Evolutionary conservation across 345 rosid genomes (phyloP), one percentile per base, ranked within the genome.

Genomic region (Anacardium occidentale): DNA sequence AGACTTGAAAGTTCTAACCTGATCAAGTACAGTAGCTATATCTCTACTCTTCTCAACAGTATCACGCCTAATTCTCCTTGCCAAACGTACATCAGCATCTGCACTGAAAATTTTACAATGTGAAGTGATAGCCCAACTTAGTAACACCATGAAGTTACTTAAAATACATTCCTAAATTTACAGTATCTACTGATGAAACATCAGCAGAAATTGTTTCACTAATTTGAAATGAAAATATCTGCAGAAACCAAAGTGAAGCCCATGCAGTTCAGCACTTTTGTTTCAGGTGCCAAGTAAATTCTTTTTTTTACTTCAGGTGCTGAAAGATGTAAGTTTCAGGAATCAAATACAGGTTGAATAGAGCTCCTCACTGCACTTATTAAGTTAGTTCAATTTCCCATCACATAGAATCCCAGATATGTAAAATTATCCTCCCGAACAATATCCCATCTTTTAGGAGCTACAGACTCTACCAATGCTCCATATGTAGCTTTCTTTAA

Each of bases 11-110:
- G 18, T 24, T 26, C 82, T 67, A 65, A 95, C 99, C 97, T 95
- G 97, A 84, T 95, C 99, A 76, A 95, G 97, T 57, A 95, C 97
- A 15, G 88, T 57, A 74, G 87, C 92, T 24, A 95, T 90, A 82
- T 92, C 97, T 86, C 97, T 87, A 72, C 90, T 87, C 81, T 92
- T 92, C 77, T 90, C 91, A 61, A 78, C 91, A 55, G 95, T 95
- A 85, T 92, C 98, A 76, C 97, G 87, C 83, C 89, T 85, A 79
- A 95, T 95, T 82, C 98, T 90, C 87, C 99, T 90, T 62, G 97
- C 98, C 85, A 95, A 80, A 60, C 98, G 97, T 70, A 95, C 99
- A 83, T 95, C 99, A 82, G 99, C 92, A 89, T 95, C 99, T 95
- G 92, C 90, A 62, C 88, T 87, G 83, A 83, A 86, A 77, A 80